Evolutionary conservation across 306 rosid genomes (phyloP).

Genomic region (Coriaria nepalensis): DNA sequence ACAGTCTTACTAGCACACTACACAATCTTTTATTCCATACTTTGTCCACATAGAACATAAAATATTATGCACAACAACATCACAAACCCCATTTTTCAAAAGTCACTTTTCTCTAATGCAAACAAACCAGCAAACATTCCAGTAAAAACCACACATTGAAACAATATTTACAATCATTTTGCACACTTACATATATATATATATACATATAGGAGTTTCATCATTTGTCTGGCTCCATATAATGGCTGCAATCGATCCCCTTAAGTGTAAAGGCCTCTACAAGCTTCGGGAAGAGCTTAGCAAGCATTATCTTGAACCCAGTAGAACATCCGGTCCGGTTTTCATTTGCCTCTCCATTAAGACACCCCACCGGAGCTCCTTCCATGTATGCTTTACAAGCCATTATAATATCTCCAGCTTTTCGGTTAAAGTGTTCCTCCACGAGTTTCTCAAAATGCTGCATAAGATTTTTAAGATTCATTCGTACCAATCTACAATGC

Average conservation of each 20-base stretch:
- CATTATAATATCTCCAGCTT: slow-evolving; percentile 35
- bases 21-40: too few species aligned
- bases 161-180: too few species aligned
- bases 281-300: slow-evolving; percentile 72
- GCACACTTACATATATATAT: too few species aligned
- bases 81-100: too few species aligned
- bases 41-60: too few species aligned
- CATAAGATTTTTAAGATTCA: slow-evolving; percentile 6
- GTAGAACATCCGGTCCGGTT: slow-evolving; percentile 47
- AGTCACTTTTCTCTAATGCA: too few species aligned
- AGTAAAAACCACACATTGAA: too few species aligned
- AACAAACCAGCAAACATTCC: too few species aligned
- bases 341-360: slow-evolving; percentile 28
- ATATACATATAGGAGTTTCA: too few species aligned
- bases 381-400: slow-evolving; percentile 74
- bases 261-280: slow-evolving; percentile 54
- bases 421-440: slow-evolving; percentile 57
- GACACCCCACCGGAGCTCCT: slow-evolving; percentile 62
- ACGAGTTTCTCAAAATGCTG: slow-evolving; percentile 84
- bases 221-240: slow-evolving; percentile 22
- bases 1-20: too few species aligned
- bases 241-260: slow-evolving; percentile 62
- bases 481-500: too few species aligned
- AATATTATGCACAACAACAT: too few species aligned
- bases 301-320: slow-evolving; percentile 86